Evolutionary conservation across 1,284 basidiomycete genomes (phyloP).

Genomic region (Psilocybe mexicana): DNA sequence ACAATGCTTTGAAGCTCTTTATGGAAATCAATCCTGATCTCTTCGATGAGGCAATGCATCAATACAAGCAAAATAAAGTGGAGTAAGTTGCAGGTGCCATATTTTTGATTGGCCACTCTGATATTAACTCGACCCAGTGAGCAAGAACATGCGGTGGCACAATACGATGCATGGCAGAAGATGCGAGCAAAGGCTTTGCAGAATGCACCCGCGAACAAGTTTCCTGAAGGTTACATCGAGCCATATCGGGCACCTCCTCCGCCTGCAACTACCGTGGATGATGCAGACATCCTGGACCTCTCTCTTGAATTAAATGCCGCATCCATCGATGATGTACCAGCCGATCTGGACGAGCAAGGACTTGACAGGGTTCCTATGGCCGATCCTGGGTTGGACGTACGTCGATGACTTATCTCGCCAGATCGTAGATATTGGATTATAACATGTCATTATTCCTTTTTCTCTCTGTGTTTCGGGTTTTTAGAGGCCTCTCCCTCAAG

Average conservation of each 20-base stretch:
- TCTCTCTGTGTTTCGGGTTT: conserved; percentile 17
- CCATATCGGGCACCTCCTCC: conserved; percentile 70
- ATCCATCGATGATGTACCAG: conserved; percentile 77
- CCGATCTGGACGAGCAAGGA: conserved; percentile 78
- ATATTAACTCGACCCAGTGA: conserved; percentile 53
- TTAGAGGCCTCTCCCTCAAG: conserved; percentile 64
- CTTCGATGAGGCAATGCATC: conserved; percentile 93
- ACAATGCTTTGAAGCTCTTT: conserved; percentile 97
- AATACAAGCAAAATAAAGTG: conserved; percentile 88
- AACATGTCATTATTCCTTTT: conserved; percentile 13
- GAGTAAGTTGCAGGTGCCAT: conserved; percentile 54
- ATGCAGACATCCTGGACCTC: conserved; percentile 81
- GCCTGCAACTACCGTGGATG: conserved; percentile 77
- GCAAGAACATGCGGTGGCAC: conserved; percentile 75
- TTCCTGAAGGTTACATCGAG: conserved; percentile 67
- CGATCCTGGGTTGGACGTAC: conserved; percentile 84
- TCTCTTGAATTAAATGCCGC: conserved; percentile 86
- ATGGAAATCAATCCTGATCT: conserved; percentile 99
- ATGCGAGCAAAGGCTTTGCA: conserved; percentile 72
- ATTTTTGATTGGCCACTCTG: not conserved
- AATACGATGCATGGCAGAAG: conserved; percentile 85
- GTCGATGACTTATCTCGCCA: conserved; percentile 34
- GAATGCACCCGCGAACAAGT: conserved; percentile 66
- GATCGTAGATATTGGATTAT: conserved; percentile 15
- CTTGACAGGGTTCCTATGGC: conserved; percentile 88